Evolutionary conservation across 2,329 filamentous ascomycete genomes (phyloP), one percentile per base, ranked within the genome.

Genomic region (Penicillium occitanis): DNA sequence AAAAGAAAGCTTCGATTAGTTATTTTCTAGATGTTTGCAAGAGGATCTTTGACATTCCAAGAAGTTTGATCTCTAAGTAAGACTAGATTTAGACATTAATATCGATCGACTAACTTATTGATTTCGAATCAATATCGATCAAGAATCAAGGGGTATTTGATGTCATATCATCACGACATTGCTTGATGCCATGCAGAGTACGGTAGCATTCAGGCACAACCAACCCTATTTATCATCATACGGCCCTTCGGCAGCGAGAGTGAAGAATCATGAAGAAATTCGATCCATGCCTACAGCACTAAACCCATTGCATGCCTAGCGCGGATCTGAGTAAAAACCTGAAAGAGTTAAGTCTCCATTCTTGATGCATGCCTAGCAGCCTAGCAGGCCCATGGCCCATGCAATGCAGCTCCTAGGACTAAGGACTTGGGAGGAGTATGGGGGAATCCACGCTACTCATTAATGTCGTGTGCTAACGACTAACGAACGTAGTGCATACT

Each of bases 251-350:
- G 14, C 30, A 10, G 19, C 14, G 35, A 37, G 33, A 11, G 33
- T 51, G 25, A 33, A 53, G 28, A 53, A 53, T 30, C 50, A 35
- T 57, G 51, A 57, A 37, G 51, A 57, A 33, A 53, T 53, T 50
- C 22, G 11, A 25, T 17, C 3, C 35, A 37, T 13, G 35, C 10
- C 2, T 13, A 42, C 11, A 14, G 17, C 50, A 33, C 50, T 53
- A 53, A 33, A 17, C 28, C 48, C 22, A 10, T 53, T 53, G 22
- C 33, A 14, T 5, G 4, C 8, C 40, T 46, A 60, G 57, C 40
- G 37, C 19, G 55, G 57, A 60, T 59, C 35, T 30, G 57, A 60
- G 57, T 60, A 60, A 30, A 13, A n/a, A 60, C 57, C 57, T 5
- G 40, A 60, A 60, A 60, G 22, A 30, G 57, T 33, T 46, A 44